phyloP scores from a whole-genome alignment of 768 basidiomycete genomes.

The Albatrellus ellisii region DNA sequence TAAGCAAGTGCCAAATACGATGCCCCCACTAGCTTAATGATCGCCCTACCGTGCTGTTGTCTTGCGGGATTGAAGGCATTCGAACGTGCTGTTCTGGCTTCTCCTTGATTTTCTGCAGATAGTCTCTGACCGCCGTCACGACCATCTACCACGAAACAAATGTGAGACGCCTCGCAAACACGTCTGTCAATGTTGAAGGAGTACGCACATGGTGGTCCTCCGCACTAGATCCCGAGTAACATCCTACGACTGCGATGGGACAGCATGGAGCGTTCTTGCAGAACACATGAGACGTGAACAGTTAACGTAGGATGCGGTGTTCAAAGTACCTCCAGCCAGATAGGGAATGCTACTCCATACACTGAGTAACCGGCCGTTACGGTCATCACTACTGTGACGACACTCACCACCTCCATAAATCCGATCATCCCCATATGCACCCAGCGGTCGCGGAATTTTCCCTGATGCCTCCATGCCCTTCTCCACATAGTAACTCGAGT shows the following conservation, averaged over 20 bases:
- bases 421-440: slow-evolving; percentile 47
- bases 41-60: slow-evolving; percentile 11
- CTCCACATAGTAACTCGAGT: slow-evolving; percentile 78
- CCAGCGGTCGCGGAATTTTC: slow-evolving; percentile 61
- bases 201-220: slow-evolving; percentile 65
- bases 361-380: slow-evolving; percentile 5
- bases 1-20: no score
- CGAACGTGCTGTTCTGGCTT: slow-evolving; percentile 10
- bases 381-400: background rate
- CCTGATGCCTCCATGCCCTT: slow-evolving; percentile 80
- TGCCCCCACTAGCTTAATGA: no score
- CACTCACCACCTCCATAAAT: slow-evolving; percentile 68
- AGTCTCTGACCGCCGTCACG: slow-evolving; percentile 53
- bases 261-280: slow-evolving; percentile 68
- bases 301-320: background rate
- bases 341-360: slow-evolving; percentile 53
- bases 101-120: slow-evolving; percentile 42
- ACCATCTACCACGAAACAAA: slow-evolving; percentile 33
- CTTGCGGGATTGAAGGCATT: slow-evolving; percentile 11
- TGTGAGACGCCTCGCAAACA: no score
- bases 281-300: background rate
- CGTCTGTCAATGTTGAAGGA: no score
- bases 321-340: slow-evolving; percentile 74
- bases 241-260: slow-evolving; percentile 66
- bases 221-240: slow-evolving; percentile 69